Conservation (phyloP, 495 filamentous ascomycete genomes). For the Penicillium chermesinum region DNA sequence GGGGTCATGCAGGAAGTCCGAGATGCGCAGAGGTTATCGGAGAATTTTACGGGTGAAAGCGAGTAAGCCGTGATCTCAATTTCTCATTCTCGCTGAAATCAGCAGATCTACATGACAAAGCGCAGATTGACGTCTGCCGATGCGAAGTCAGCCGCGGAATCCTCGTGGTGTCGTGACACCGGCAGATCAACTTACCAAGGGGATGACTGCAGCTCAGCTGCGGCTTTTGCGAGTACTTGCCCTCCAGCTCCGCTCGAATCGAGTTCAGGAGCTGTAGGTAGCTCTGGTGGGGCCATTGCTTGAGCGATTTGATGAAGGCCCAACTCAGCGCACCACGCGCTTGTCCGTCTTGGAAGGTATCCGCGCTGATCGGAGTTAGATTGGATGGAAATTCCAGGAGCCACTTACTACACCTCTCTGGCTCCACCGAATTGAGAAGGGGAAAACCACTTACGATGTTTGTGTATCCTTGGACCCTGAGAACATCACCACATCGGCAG, state of each 20-base stretch:
- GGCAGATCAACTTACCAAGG: constrained; percentile 58
- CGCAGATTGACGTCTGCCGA: constrained; percentile 36
- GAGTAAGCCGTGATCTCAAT: constrained; percentile 6
- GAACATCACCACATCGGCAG: constrained; percentile 97
- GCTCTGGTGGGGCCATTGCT: constrained; percentile 94
- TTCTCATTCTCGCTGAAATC: constrained; percentile 5
- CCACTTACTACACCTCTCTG: not conserved
- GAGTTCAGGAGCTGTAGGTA: constrained; percentile 91
- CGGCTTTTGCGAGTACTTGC: constrained; percentile 92
- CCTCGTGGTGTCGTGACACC: not conserved
- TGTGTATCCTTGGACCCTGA: constrained; percentile 95
- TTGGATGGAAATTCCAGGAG: not conserved
- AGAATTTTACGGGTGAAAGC: too few species aligned
- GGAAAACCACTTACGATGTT: constrained; percentile 48
- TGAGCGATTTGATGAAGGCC: constrained; percentile 88
- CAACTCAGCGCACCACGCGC: constrained; percentile 96
- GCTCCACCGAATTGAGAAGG: too few species aligned
- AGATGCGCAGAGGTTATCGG: too few species aligned
- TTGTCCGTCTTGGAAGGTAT: constrained; percentile 57
- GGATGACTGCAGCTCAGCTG: constrained; percentile 97
- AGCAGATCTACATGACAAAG: constrained; percentile 35
- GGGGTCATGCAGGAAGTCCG: not conserved
- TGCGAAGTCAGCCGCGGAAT: constrained; percentile 15
- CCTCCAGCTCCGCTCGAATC: constrained; percentile 86
- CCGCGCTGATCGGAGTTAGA: constrained; percentile 24